These are phyloP conservation scores for Cylindricascospora bacillispora DNA, from an alignment of 1,139 yeast species.

Conservation along the genomic window DNA sequence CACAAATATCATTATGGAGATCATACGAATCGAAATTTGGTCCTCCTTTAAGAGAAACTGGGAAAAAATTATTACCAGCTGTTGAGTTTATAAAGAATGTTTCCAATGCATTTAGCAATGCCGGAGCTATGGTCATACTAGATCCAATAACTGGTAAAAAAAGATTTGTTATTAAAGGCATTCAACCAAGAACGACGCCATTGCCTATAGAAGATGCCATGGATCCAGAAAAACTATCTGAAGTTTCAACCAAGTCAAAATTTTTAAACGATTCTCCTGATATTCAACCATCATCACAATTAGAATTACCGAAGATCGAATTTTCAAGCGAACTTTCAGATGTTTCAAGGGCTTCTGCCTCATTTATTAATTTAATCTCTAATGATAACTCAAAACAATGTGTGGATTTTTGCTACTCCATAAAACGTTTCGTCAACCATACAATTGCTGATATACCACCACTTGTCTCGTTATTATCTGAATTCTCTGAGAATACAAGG, in stretches of 20 bases:
- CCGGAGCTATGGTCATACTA: slow-evolving; percentile 83
- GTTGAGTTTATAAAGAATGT: slow-evolving; percentile 95
- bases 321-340: slow-evolving; percentile 22
- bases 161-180: slow-evolving; percentile 85
- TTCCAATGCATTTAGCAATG: slow-evolving; percentile 77
- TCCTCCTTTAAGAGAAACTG: slow-evolving; percentile 32
- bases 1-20: slow-evolving; percentile 94
- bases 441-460: slow-evolving; percentile 25
- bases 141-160: slow-evolving; percentile 47
- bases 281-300: slow-evolving; percentile 18
- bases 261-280: slow-evolving; percentile 11
- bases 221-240: slow-evolving; percentile 5
- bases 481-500: slow-evolving; percentile 24
- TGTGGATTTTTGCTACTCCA: slow-evolving; percentile 16
- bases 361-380: slow-evolving; percentile 23
- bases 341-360: slow-evolving; percentile 23
- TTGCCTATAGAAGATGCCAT: slow-evolving; percentile 29
- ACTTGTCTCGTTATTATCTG: slow-evolving; percentile 20
- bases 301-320: slow-evolving; percentile 14
- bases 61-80: slow-evolving; percentile 68
- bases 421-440: slow-evolving; percentile 21
- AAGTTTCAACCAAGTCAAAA: slow-evolving; percentile 8
- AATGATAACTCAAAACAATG: slow-evolving; percentile 22
- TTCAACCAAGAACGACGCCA: slow-evolving; percentile 48
- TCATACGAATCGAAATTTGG: slow-evolving; percentile 82